A percentile compares a stretch with the other conserved stretches of the same genome.
phyloP scores from a whole-genome alignment of 305 asterid genomes.

The Striga hermonthica region DNA sequence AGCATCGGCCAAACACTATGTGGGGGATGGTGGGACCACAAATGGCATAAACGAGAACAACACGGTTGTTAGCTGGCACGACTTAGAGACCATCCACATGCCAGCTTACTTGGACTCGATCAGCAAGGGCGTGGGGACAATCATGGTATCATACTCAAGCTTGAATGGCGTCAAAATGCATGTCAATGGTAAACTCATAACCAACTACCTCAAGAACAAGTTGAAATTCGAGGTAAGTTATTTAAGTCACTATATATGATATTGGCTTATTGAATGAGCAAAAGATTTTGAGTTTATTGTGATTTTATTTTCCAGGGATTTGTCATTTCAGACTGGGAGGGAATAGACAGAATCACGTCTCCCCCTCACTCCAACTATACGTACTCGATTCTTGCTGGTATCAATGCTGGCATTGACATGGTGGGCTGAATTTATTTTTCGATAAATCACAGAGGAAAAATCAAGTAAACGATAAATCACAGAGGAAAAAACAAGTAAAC shows the following conservation, averaged over 20 bases:
- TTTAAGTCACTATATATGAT: neutral
- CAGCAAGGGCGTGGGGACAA: neutral
- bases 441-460: neutral
- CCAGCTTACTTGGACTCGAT: neutral
- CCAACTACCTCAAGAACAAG: neutral
- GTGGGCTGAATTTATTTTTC: neutral
- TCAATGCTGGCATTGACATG: conserved; percentile 5
- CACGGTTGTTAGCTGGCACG: neutral
- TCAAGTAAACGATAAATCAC: neutral
- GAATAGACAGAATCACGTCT: conserved; percentile 1
- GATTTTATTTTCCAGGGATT: neutral
- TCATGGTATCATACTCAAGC: conserved; percentile 1
- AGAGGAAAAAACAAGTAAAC: neutral
- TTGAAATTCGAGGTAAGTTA: neutral
- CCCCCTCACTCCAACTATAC: neutral
- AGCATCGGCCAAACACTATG: conserved; percentile 1
- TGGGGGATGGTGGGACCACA: conserved; percentile 5
- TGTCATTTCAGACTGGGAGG: conserved; percentile 4
- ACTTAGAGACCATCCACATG: neutral
- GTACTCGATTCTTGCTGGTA: neutral
- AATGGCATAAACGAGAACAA: conserved; percentile 3
- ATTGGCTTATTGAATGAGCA: neutral
- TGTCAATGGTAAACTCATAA: neutral
- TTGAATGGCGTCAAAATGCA: neutral
- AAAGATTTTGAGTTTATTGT: neutral